Evolutionary conservation across 2,329 filamentous ascomycete genomes (phyloP).

Genomic region (Lomentospora prolificans): DNA sequence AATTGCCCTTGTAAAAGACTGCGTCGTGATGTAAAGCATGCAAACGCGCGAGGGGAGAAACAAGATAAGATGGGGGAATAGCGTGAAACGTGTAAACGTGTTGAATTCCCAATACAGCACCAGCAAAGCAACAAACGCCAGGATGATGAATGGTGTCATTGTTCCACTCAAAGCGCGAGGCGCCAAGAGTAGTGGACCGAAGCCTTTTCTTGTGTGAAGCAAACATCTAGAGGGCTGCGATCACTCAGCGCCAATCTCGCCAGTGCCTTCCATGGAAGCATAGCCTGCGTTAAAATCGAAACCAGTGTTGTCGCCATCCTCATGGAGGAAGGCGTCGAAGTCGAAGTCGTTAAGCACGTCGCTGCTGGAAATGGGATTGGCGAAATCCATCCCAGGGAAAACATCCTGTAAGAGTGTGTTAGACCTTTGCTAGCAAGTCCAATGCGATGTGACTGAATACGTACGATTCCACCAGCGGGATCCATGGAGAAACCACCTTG

Average conservation of each 20-base stretch:
- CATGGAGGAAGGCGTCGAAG: slow-evolving; percentile 57
- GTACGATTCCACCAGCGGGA: slow-evolving; percentile 32
- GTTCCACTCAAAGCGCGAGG: not conserved
- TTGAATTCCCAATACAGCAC: not conserved
- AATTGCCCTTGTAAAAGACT: not conserved
- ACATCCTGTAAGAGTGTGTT: slow-evolving; percentile 23
- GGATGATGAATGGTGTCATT: slow-evolving; percentile 1
- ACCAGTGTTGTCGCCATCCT: slow-evolving; percentile 33
- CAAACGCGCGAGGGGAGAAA: slow-evolving; percentile 7
- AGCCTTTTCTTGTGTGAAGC: not conserved
- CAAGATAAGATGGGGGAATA: slow-evolving; percentile 10
- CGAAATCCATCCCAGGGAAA: slow-evolving; percentile 42
- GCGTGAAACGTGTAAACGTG: slow-evolving; percentile 5
- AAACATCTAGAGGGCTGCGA: slow-evolving; percentile 2
- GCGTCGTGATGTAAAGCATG: not conserved
- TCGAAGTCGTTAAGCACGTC: slow-evolving; percentile 59
- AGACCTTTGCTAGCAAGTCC: not conserved
- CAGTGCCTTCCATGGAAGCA: slow-evolving; percentile 42
- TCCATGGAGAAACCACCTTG: slow-evolving; percentile 38
- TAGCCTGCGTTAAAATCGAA: slow-evolving; percentile 46
- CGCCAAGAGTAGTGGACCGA: not conserved
- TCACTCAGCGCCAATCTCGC: slow-evolving; percentile 50
- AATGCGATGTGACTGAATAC: slow-evolving; percentile 13
- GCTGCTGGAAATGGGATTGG: slow-evolving; percentile 40
- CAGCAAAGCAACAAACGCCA: slow-evolving; percentile 1